Percentiles rank a stretch among this genome's conserved stretches.
Conservation (phyloP, 1,284 basidiomycete species). For the Apiotrichum siamense region DNA sequence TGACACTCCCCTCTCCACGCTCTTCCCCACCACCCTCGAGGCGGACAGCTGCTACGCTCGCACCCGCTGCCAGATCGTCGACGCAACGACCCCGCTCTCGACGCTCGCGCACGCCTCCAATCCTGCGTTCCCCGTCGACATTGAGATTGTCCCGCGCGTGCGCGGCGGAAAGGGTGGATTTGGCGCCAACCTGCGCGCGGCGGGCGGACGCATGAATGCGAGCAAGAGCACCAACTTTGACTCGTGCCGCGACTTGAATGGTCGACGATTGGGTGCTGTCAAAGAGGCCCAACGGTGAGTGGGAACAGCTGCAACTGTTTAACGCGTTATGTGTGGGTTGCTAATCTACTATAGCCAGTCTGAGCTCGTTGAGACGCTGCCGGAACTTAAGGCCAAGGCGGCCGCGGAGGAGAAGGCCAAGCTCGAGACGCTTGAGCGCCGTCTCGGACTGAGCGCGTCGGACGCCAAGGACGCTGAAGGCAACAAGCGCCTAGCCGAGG, state of each 20-base stretch:
- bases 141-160: slow-evolving; percentile 51
- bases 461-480: slow-evolving; percentile 17
- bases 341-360: slow-evolving; percentile 59
- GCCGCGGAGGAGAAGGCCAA: slow-evolving; percentile 76
- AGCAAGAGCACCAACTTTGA: slow-evolving; percentile 94
- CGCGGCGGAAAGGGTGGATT: slow-evolving; percentile 96
- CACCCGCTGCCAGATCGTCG: slow-evolving; percentile 24
- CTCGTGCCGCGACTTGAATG: slow-evolving; percentile 87
- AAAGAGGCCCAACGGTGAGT: slow-evolving; percentile 88
- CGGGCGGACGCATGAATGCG: slow-evolving; percentile 94
- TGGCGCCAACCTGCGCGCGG: slow-evolving; percentile 89
- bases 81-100: slow-evolving; percentile 14
- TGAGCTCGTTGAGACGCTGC: slow-evolving; percentile 79
- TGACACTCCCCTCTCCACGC: slow-evolving; percentile 17
- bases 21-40: slow-evolving; percentile 8
- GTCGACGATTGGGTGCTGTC: slow-evolving; percentile 81
- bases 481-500: slow-evolving; percentile 47
- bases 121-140: slow-evolving; percentile 24
- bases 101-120: slow-evolving; percentile 13
- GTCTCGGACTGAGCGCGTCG: slow-evolving; percentile 60
- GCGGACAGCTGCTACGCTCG: slow-evolving; percentile 30
- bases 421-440: slow-evolving; percentile 74
- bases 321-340: too few relatives aligned
- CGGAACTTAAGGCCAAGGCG: slow-evolving; percentile 70
- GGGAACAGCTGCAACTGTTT: not conserved